These are phyloP conservation scores for Aspergillus costaricaensis DNA, from an alignment of 2,329 filamentous ascomycete species.

Conservation along the genomic window DNA sequence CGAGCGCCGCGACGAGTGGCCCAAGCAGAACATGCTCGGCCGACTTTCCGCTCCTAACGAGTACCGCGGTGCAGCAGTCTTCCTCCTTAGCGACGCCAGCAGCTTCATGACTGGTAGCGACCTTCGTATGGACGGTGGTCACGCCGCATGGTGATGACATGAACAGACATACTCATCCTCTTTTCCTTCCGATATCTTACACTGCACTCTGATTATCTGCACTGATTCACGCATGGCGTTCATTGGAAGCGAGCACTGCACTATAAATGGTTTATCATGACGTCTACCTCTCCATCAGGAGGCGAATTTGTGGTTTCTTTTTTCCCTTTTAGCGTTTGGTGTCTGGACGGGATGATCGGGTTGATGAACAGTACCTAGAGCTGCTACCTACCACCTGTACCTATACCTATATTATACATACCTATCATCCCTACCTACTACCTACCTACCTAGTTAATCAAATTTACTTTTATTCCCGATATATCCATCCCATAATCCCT, in stretches of 20 bases:
- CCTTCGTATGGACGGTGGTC: constrained; percentile 57
- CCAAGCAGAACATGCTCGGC: constrained; percentile 81
- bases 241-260: background rate
- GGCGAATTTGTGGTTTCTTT: background rate
- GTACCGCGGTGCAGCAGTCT: constrained; percentile 60
- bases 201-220: background rate
- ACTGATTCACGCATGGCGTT: background rate
- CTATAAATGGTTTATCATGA: background rate
- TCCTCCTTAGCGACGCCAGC: constrained; percentile 52
- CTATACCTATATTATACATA: background rate
- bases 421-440: background rate
- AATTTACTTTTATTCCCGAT: background rate
- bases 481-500: too few species aligned
- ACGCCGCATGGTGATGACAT: constrained; percentile 52
- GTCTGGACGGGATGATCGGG: background rate
- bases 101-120: constrained; percentile 59
- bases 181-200: background rate
- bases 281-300: background rate
- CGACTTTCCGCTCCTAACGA: constrained; percentile 68
- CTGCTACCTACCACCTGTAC: background rate
- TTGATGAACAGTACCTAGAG: background rate
- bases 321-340: background rate
- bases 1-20: constrained; percentile 77
- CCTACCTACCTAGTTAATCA: background rate
- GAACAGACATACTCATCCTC: background rate